Base-by-base conservation (phyloP, 139 green algal species). In the Pleodorina starrii region DNA sequence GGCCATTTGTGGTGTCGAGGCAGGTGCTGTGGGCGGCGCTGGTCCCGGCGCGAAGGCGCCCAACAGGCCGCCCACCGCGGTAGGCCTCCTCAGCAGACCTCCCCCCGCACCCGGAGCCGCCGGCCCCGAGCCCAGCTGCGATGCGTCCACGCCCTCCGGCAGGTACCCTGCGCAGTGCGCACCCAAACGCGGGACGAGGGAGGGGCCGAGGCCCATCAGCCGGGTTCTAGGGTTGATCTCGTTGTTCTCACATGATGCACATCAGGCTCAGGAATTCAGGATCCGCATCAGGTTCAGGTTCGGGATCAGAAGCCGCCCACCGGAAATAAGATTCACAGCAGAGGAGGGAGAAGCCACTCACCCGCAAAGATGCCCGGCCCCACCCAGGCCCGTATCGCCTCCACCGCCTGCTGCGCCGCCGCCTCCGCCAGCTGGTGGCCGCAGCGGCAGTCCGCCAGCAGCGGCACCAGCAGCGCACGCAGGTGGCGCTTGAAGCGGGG, bases 401-500 rank as follows among this genome's bases (percentile, higher is more conserved):
- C 92, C 32, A 96, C 82, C 35, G 88, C 94, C 42, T 83, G 72
- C 1, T 90, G 94, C 36, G 97, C 96, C 23, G 96, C 95, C 11
- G 90, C 94, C 81, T 94, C 91, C 74, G 93, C 94, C 44, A 97
- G 90, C 86, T 94, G 93, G 54, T 97, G 93, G 11, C 92, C 95
- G 84, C 95, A 96, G 17, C 84, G 76, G 12, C 63, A 51, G 46
- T 94, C 94, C 14, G 73, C 74, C 82, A 98, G 97, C 63, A 98
- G 69, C 0, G 95, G 93, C 19, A 78, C 35, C 74, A 99, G 83
- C 54, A 99, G 96, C 17, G 79, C 54, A 23, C 96, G 95, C 57
- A 99, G 78, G 91, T 95, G 69, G 1, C 80, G 82, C 93, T 99
- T 99, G 92, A 98, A 96, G 32, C 43, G 46, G 42, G 92, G 90